These are phyloP conservation scores for Tolypocladium endophyticum DNA, from an alignment of 2,329 filamentous ascomycete species.

Conservation along the genomic window DNA sequence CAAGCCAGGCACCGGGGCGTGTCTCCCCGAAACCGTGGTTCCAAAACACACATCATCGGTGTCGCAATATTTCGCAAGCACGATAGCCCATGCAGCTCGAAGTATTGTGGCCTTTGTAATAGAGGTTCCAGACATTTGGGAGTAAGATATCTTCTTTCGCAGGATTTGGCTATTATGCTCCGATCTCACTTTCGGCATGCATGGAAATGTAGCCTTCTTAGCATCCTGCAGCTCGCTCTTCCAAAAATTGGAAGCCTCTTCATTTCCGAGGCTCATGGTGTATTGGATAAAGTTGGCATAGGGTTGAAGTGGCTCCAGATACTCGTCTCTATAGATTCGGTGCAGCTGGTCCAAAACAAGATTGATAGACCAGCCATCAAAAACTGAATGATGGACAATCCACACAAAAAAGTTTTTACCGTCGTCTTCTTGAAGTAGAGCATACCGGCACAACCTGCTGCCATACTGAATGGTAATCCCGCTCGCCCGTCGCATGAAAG, in stretches of 20 bases:
- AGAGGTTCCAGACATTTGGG: neutral
- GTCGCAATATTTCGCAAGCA: neutral
- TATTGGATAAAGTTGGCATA: conserved; percentile 4
- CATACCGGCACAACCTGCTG: neutral
- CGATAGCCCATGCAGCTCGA: neutral
- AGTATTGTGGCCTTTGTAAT: neutral
- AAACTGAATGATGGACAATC: conserved; percentile 15
- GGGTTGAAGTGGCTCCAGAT: neutral
- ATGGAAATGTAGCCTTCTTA: neutral
- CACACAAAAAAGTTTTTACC: conserved; percentile 10
- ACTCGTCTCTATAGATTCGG: neutral
- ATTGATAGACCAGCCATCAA: conserved; percentile 14
- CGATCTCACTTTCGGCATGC: neutral
- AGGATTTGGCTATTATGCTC: neutral
- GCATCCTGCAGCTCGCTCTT: neutral
- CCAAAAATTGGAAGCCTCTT: neutral
- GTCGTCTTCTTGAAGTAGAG: neutral
- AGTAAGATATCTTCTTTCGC: neutral
- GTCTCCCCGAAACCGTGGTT: neutral
- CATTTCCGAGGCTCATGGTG: neutral
- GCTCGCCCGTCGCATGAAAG: neutral
- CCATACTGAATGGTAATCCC: neutral
- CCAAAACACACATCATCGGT: neutral
- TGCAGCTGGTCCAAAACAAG: conserved; percentile 3
- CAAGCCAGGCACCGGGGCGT: neutral